Evolutionary conservation across 1,139 yeast species (phyloP), one percentile per base, ranked within the genome.

Genomic region (Yamadazyma blattariae): DNA sequence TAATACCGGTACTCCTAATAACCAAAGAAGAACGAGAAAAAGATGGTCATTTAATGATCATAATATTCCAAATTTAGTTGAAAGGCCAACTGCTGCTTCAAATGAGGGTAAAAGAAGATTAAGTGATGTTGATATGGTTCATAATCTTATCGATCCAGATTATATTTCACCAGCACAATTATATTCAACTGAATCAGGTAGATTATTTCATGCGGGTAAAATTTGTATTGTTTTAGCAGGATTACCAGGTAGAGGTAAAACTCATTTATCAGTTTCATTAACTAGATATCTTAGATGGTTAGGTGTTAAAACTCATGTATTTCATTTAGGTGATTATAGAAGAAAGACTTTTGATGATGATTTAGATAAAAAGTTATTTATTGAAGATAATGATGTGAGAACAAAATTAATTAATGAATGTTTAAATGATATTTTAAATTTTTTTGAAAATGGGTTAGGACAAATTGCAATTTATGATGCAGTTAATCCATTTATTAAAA

Each of bases 391-490:
- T 7, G 69, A 64, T 32, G 64, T 82, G 39, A 76, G 96, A 34
- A 68, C 69, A 30, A 64, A 71, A 41, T 76, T 90, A 25, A 71
- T 82, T 24, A 69, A 75, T 34, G 75, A 77, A 30, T 87, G 95
- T 52, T 61, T 84, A 34, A 64, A 63, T 35, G 97, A 88, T 54
- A 79, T 92, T 56, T 57, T 75, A 37, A 65, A 67, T 27, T 92
- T 88, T 56, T 88, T 86, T 56, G 74, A 74, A 41, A 74, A 77
- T 25, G 87, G 82, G 44, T 75, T 73, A 52, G 97, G 96, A 10
- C 98, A 92, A 61, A 87, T 94, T 19, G 98, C 96, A 12, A 86
- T 94, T 25, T 92, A 88, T 57, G 99, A 92, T 59, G 98, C 97
- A 0, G 87, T 92, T 39, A 92, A 94, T 59, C 95, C 95, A 2